These are phyloP conservation scores for Scedosporium apiospermum DNA, from an alignment of 2,329 filamentous ascomycete genomes.

Conservation along the genomic window DNA sequence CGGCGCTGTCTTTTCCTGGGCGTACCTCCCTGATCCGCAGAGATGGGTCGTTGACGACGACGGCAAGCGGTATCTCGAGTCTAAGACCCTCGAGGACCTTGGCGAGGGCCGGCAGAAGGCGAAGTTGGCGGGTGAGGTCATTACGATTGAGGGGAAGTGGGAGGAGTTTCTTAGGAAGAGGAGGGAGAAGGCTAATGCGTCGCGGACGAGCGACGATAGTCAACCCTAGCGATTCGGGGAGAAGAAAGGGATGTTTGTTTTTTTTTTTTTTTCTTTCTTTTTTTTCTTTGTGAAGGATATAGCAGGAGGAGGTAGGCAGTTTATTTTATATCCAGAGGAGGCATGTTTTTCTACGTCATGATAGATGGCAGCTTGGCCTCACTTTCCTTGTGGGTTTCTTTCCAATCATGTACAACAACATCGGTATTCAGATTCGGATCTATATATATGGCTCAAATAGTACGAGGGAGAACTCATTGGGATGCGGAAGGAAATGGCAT, in stretches of 20 bases:
- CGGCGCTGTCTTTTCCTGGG: slow-evolving; percentile 41
- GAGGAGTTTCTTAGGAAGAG: slow-evolving; percentile 14
- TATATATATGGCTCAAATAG: no score
- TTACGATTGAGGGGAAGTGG: slow-evolving; percentile 34
- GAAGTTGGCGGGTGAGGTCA: slow-evolving; percentile 30
- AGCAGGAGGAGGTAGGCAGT: no score
- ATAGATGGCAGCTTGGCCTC: no score
- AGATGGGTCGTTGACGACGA: slow-evolving; percentile 25
- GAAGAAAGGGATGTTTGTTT: neutral
- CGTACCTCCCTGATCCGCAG: slow-evolving; percentile 39
- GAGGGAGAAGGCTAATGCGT: neutral
- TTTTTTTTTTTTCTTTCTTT: no score
- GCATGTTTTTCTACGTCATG: no score
- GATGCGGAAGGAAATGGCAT: no score
- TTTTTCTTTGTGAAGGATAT: neutral
- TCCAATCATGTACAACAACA: no score
- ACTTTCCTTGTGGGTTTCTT: no score
- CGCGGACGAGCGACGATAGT: neutral
- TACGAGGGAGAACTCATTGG: no score
- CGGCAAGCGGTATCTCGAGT: slow-evolving; percentile 28
- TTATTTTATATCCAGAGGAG: no score
- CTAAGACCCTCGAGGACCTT: slow-evolving; percentile 39
- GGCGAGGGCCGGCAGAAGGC: slow-evolving; percentile 38
- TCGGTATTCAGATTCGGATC: no score
- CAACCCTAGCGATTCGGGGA: neutral